These are phyloP conservation scores for Ajuga chamaepitys DNA, from an alignment of 257 asterid genomes.

Conservation along the genomic window DNA sequence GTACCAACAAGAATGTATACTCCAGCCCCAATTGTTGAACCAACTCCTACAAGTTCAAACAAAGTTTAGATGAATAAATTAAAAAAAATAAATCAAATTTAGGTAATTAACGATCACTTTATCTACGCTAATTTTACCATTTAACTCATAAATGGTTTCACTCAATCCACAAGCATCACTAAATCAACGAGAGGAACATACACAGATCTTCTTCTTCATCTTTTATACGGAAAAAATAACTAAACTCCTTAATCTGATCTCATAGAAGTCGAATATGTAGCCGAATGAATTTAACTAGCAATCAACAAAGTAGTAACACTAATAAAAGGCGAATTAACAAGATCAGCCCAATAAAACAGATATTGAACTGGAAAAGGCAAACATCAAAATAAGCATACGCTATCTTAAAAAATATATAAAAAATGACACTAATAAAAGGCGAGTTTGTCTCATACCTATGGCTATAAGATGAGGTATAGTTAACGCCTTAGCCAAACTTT, in stretches of 20 bases:
- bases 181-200: background rate
- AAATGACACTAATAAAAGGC: background rate
- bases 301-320: background rate
- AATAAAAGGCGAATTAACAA: background rate
- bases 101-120: conserved; percentile 1
- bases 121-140: conserved; percentile 4
- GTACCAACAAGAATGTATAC: conserved; percentile 92
- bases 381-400: background rate
- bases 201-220: background rate
- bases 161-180: conserved; percentile 1
- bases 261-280: background rate
- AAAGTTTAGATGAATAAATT: too few relatives aligned
- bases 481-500: conserved; percentile 61
- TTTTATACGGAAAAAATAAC: background rate
- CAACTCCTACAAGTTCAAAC: conserved; percentile 63
- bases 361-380: background rate
- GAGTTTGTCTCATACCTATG: conserved; percentile 36
- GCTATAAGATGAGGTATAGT: conserved; percentile 79
- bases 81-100: background rate
- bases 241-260: background rate
- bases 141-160: background rate
- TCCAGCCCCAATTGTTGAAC: conserved; percentile 94
- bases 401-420: background rate
- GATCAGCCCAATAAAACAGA: background rate
- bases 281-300: background rate